These are phyloP conservation scores for Paramecium octaurelia DNA, from an alignment of 73 alveolate species.

Conservation along the genomic window DNA sequence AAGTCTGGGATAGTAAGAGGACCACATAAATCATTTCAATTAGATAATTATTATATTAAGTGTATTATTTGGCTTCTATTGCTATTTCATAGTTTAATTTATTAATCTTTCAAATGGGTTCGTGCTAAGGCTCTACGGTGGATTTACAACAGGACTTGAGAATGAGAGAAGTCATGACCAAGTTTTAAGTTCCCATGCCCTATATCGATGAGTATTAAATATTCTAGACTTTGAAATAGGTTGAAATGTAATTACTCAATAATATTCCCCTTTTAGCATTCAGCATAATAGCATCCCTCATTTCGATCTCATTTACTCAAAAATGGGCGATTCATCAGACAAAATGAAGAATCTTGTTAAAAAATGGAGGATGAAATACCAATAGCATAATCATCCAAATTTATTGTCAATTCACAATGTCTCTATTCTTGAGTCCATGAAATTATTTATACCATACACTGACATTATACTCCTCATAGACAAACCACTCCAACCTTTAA, in stretches of 20 bases:
- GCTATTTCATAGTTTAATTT: neutral
- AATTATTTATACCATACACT: neutral
- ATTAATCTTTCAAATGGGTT: neutral
- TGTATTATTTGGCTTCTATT: neutral
- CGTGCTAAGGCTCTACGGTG: neutral
- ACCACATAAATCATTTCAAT: neutral
- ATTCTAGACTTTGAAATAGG: neutral
- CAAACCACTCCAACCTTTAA: neutral
- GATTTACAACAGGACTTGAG: neutral
- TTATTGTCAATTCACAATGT: neutral
- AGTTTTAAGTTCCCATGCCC: neutral
- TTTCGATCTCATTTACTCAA: neutral
- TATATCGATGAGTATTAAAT: neutral
- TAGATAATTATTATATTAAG: neutral
- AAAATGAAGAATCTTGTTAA: neutral
- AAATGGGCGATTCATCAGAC: neutral
- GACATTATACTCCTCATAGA: neutral
- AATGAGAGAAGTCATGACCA: neutral
- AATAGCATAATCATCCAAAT: conserved; percentile 36
- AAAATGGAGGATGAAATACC: neutral
- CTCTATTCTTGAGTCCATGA: neutral
- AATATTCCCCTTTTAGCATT: neutral
- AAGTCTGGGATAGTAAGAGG: neutral
- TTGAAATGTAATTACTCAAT: neutral
- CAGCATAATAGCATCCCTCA: neutral